Percentiles rank a stretch among this genome's conserved stretches.
phyloP scores from a whole-genome alignment of 140 eudicot species.

The Senecio squalidus region DNA sequence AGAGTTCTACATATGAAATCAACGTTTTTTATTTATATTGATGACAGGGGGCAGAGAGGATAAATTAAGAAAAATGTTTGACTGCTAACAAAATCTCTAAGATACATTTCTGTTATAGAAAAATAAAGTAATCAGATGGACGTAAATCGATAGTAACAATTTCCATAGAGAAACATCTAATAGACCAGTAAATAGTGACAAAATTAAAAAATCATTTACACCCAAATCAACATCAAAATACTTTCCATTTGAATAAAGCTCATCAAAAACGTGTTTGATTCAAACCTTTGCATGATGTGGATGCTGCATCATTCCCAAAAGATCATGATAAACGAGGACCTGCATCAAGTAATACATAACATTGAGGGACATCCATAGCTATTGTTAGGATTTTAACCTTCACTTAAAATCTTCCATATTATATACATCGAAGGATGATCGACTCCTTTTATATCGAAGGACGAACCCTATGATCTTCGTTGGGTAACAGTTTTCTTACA shows the following conservation, averaged over 20 bases:
- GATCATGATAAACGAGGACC: slow-evolving; percentile 96
- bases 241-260: background rate
- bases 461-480: too few species aligned
- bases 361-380: background rate
- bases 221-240: background rate
- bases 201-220: background rate
- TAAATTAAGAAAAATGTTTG: too few species aligned
- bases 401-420: too few species aligned
- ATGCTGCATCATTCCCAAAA: slow-evolving; percentile 97
- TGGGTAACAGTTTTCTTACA: background rate
- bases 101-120: too few species aligned
- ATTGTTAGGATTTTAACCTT: background rate
- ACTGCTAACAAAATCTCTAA: too few species aligned
- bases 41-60: background rate
- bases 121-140: too few species aligned
- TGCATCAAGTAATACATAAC: slow-evolving; percentile 23
- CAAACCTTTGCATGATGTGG: slow-evolving; percentile 97
- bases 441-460: too few species aligned
- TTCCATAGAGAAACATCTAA: too few species aligned
- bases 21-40: too few species aligned
- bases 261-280: background rate
- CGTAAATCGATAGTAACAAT: too few species aligned
- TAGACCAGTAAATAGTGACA: background rate
- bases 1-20: background rate
- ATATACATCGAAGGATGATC: too few species aligned